Conservation (phyloP, 495 filamentous ascomycete species). For the Pyronema domesticum region DNA sequence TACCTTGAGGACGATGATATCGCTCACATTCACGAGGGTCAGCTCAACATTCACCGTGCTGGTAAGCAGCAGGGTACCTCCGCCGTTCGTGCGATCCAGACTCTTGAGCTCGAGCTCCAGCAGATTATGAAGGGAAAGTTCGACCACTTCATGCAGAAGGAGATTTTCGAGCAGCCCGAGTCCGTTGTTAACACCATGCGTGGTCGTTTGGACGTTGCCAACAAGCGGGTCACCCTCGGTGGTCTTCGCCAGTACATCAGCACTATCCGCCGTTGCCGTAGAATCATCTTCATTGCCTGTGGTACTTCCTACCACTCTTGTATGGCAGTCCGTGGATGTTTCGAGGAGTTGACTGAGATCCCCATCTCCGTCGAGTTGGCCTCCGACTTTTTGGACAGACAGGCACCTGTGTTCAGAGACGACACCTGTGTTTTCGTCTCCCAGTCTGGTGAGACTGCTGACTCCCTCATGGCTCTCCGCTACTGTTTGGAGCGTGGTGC, state of each 20-base stretch:
- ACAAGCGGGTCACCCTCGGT: conserved; percentile 88
- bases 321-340: conserved; percentile 95
- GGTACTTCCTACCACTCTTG: conserved; percentile 96
- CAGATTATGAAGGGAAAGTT: conserved; percentile 99
- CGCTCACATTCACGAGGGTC: conserved; percentile 96
- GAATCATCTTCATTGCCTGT: conserved; percentile 96
- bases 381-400: conserved; percentile 91
- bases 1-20: conserved; percentile 99
- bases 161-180: conserved; percentile 98
- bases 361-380: conserved; percentile 93
- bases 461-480: conserved; percentile 87
- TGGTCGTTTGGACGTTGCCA: conserved; percentile 80
- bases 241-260: conserved; percentile 87
- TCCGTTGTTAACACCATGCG: conserved; percentile 99
- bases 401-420: conserved; percentile 98
- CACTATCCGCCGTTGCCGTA: conserved; percentile 86
- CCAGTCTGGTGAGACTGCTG: conserved; percentile 96
- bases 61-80: conserved; percentile 92
- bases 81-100: conserved; percentile 94
- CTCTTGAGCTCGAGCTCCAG: conserved; percentile 92
- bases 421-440: conserved; percentile 97
- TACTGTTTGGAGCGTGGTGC: conserved; percentile 96
- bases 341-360: conserved; percentile 95
- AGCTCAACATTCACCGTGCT: conserved; percentile 93
- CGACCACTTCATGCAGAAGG: conserved; percentile 99